Evolutionary conservation across 192 early-diverging fungal species (phyloP), one percentile per base, ranked within the genome.

Genomic region (Coemansia sp.): DNA sequence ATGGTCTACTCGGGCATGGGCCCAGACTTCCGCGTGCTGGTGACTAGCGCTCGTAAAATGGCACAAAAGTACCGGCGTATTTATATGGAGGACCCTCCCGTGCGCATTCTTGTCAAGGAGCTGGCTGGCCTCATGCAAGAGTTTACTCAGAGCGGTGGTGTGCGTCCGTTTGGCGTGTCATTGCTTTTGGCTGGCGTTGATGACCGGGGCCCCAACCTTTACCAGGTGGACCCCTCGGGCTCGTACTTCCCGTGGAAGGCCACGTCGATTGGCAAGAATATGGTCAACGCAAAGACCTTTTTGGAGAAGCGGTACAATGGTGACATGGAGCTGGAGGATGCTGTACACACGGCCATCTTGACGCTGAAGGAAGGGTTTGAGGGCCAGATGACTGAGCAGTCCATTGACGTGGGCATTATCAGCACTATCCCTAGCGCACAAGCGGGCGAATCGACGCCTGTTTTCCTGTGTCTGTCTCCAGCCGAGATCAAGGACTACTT

Each of bases 1-100:
- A 92, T 99, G 87, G 96, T 99, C 28, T 98, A 97, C 78, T 96
- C 98, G 35, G 98, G 98, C 37, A 98, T 99, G 96, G 95, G 95
- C 2, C 96, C 96, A 17, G 98, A 99, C 81, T 95, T 95, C 74
- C 92, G 98, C 61, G 92, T 99, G 32, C 84, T 99, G 23, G 90
- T 98, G 59, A 92, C 89, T 78, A 96, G 94, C 70, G 97, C 97
- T 52, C 88, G 98, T 70, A 99, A 99, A 78, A 88, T 90, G 43
- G 98, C 98, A 30, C 98, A 99, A 67, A 91, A 89, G 74, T 99
- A 99, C 86, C 94, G 93, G 72, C 85, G 90, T 61, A 84, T 96
- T 16, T 98, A 98, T 72, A 89, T 89, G 82, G 95, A 98, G 72
- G 95, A 99, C 55, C 98, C 98, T 42, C 95, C 98, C 14, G 92